Base-by-base conservation (phyloP, 2,329 filamentous ascomycete genomes). In the Aspergillus pseudoterreus region DNA sequence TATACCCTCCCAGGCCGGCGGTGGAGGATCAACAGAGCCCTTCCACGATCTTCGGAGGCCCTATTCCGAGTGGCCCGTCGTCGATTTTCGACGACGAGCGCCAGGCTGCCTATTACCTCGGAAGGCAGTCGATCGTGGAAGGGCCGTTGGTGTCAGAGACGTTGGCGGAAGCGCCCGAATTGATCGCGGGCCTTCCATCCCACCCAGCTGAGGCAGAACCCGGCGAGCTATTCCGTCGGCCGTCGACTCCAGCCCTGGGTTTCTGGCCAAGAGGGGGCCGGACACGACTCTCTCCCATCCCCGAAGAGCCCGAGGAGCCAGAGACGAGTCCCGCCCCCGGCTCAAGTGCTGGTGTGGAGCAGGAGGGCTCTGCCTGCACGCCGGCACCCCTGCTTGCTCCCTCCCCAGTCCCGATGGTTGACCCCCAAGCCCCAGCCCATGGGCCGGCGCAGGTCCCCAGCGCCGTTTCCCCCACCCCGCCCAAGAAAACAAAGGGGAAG, bases 211-310 rank as follows among this genome's bases (percentile, higher is more conserved):
- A 38, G 51, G 56, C 43, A 43, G 44, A 43, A 43, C 41, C 45
- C 21, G 17, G 17, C 17, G 43, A 43, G n/a, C 43, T 24, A 35
- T 50, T 27, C 15, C 41, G 17, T 9, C 14, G 11, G 4, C 30
- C 21, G 49, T 46, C 32, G 19, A 43, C 45, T 17, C 27, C 33
- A 21, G 19, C n/a, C 27, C 15, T 19, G 46, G n/a, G 46, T 48
- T 46, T 45, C 43, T 45, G 45, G 36, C 43, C 47, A 10, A 51
- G 46, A 48, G 38, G 49, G 52, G 33, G 19, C 30, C 44, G 14
- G 22, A 42, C 21, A 22, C 21, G 42, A 22, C 46, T 61, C 42
- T 60, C 54, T 42, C 56, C 57, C 15, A 50, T 61, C 17, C 50
- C 47, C 17, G 58, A 60, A 47, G 49, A 49, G 14, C 17, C 19